These are phyloP conservation scores for Inosperma sp. DNA, from an alignment of 768 basidiomycete species.

Conservation along the genomic window DNA sequence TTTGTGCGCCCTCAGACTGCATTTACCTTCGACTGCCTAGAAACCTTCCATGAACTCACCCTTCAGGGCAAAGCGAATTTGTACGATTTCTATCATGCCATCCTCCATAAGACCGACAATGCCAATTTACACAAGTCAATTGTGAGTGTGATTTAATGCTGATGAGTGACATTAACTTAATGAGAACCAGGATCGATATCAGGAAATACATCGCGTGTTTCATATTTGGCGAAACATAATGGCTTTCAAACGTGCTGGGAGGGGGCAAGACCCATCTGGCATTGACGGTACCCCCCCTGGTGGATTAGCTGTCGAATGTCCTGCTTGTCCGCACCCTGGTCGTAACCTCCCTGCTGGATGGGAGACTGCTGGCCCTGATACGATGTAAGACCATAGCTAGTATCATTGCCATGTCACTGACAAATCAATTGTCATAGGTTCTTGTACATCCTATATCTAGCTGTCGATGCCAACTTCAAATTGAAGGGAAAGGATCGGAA, in stretches of 20 bases:
- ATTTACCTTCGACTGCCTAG: slow-evolving; percentile 7
- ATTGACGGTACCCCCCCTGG: slow-evolving; percentile 8
- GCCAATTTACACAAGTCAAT: not conserved
- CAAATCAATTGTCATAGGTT: slow-evolving; percentile 10
- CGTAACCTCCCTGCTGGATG: slow-evolving; percentile 14
- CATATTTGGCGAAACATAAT: slow-evolving; percentile 13
- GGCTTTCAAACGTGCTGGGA: slow-evolving; percentile 13
- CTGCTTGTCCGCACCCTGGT: slow-evolving; percentile 17
- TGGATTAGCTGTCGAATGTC: slow-evolving; percentile 12
- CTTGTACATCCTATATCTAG: slow-evolving; percentile 15
- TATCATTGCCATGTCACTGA: not conserved
- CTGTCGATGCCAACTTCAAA: slow-evolving; percentile 25
- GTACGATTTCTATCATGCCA: slow-evolving; percentile 8
- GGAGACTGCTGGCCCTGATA: slow-evolving; percentile 9
- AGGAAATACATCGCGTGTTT: slow-evolving; percentile 9
- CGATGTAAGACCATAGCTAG: not conserved
- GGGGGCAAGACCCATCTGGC: slow-evolving; percentile 10
- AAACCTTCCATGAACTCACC: slow-evolving; percentile 6
- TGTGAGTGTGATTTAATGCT: slow-evolving; percentile 1
- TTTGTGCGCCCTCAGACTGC: slow-evolving; percentile 2
- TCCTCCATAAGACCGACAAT: slow-evolving; percentile 9
- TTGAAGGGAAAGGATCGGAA: slow-evolving; percentile 16
- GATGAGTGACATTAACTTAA: not conserved
- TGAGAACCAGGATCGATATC: slow-evolving; percentile 11
- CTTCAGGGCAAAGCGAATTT: slow-evolving; percentile 10